Percentiles rank a stretch among this genome's conserved stretches.
Conservation (phyloP, 2,329 filamentous ascomycete species). For the Aotearoamyces nothofagi region DNA sequence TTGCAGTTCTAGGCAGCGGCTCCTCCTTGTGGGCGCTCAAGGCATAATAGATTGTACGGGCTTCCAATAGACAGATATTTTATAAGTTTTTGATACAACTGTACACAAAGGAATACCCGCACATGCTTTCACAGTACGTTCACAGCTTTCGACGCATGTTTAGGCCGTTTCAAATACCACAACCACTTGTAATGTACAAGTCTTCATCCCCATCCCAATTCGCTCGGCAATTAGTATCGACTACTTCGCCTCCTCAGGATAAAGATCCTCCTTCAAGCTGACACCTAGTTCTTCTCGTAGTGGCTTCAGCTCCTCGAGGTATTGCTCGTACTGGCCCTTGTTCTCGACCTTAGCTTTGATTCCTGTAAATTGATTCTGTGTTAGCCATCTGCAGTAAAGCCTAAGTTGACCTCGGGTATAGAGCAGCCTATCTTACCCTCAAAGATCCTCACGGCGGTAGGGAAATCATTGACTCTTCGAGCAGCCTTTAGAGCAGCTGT, state of each 20-base stretch:
- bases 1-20: too few species aligned
- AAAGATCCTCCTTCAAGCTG: slow-evolving; percentile 82
- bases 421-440: too few species aligned
- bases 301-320: slow-evolving; percentile 82
- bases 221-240: slow-evolving; percentile 2
- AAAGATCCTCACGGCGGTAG: slow-evolving; percentile 94
- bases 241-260: slow-evolving; percentile 39
- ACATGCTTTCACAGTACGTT: slow-evolving; percentile 9
- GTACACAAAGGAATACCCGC: slow-evolving; percentile 16
- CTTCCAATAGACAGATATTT: too few species aligned
- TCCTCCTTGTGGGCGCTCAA: too few species aligned
- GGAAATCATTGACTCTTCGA: slow-evolving; percentile 94
- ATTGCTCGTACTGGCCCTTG: slow-evolving; percentile 92
- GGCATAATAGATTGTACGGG: too few species aligned
- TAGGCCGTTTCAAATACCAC: slow-evolving; percentile 1
- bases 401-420: too few species aligned
- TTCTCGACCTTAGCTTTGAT: slow-evolving; percentile 99
- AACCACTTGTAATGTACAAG: too few species aligned
- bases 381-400: too few species aligned
- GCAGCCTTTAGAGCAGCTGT: slow-evolving; percentile 85
- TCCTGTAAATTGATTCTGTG: too few species aligned
- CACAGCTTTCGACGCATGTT: slow-evolving; percentile 4
- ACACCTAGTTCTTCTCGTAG: slow-evolving; percentile 90
- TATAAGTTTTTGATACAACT: slow-evolving; percentile 19
- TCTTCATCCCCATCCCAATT: slow-evolving; percentile 5